Base-by-base conservation (phyloP, 2,329 filamentous ascomycete species). In the Cladobotryum protrusum region DNA sequence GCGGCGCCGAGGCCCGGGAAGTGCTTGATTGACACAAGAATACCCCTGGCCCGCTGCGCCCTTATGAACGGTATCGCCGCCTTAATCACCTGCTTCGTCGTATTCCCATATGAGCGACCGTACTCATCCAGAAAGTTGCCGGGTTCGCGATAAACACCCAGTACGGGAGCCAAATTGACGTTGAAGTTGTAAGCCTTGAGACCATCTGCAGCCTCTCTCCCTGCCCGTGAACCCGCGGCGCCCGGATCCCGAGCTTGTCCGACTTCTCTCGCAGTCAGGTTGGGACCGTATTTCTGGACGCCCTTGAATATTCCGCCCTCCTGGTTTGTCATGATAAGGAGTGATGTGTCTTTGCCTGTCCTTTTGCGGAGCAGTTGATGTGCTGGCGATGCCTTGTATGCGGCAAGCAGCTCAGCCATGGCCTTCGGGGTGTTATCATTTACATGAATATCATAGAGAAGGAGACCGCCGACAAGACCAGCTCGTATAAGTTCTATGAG, bases 1-100 rank as follows among this genome's bases (percentile, higher is more conserved):
- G 47, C 53, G 2, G 53, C 53, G n/a, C 53, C 53, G 4, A 54
- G 47, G 13, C 53, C 53, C 1, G 53, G 47, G 15, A 52, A 54
- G 32, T 52, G 53, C 47, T 54, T 54, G 33, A 48, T 47, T 1
- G 47, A 34, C 15, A 52, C 50, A 24, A 52, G 49, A 11, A 52
- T 45, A 13, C 36, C 37, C 7, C 17, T n/a, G 12, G 15, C 36
- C 17, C 50, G 50, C 47, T 54, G 50, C 15, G 53, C 53, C 20
- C 41, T 45, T 47, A 54, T 47, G 48, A 52, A 54, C 4, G 50
- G 53, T 8, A 52, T 19, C 20, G 53, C 50, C n/a, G 50, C 53
- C 3, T 34, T 32, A 32, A 50, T 46, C 7, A 54, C 53, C 13
- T 48, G 34, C 34, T 43, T 14, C 4, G 44, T 14, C 9, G 44